A percentile compares a stretch with the other conserved stretches of the same genome.
These are phyloP conservation scores for Trypethelium eluteriae DNA, from an alignment of 495 filamentous ascomycete genomes.

Conservation along the genomic window DNA sequence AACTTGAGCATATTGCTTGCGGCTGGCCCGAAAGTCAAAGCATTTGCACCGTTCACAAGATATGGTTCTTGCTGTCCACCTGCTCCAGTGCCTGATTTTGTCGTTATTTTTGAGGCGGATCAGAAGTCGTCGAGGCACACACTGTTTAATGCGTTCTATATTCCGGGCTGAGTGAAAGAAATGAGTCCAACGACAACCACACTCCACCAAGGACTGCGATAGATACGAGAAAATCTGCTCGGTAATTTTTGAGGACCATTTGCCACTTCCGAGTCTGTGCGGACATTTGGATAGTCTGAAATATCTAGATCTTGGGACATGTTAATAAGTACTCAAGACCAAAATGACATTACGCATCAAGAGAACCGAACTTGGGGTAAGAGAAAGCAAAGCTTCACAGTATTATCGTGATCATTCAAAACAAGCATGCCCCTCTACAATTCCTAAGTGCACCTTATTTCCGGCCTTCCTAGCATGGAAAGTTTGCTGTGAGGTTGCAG, in stretches of 20 bases:
- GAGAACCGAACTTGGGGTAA: background rate
- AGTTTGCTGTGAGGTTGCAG: background rate
- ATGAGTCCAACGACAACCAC: slow-evolving; percentile 49
- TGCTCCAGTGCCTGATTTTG: slow-evolving; percentile 41
- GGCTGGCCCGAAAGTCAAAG: slow-evolving; percentile 42
- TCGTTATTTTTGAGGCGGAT: background rate
- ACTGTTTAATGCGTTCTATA: slow-evolving; percentile 54
- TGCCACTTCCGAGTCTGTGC: background rate
- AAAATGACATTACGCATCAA: background rate
- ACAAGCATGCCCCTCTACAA: background rate
- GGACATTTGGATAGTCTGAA: background rate
- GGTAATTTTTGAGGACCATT: background rate
- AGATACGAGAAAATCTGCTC: slow-evolving; percentile 24
- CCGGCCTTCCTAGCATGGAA: background rate
- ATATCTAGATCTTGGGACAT: background rate
- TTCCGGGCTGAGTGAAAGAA: slow-evolving; percentile 50
- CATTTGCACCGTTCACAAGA: slow-evolving; percentile 52
- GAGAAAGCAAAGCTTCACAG: background rate
- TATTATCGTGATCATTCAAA: background rate
- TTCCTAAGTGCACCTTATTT: background rate
- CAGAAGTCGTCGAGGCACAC: background rate
- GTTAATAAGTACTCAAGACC: background rate
- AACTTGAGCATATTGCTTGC: background rate
- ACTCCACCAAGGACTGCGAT: slow-evolving; percentile 49
- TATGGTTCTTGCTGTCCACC: slow-evolving; percentile 51